Base-by-base conservation (phyloP, 257 asterid genomes). In the Echium plantagineum region DNA sequence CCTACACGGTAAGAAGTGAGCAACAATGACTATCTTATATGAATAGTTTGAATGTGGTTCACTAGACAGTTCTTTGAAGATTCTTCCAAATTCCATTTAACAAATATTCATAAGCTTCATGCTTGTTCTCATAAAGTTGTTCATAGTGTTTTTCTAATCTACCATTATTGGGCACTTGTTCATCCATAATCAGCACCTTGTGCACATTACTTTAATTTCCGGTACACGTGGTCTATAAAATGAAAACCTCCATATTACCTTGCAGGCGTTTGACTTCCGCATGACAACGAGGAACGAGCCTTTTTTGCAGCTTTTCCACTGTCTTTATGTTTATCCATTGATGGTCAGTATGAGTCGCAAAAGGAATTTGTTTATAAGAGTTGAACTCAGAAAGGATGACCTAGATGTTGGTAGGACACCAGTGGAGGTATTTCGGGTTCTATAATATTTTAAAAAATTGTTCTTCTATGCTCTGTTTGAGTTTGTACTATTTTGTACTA, bases 191-290 rank as follows among this genome's bases (percentile, higher is more conserved):
- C 32, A 19, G 8, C 21, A 53, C 22, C 15, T 53, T n/a, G 21
- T 52, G 56, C 18, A 7, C 21, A 51, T 66, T 48, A 49, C 21
- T 61, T 22, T 26, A 13, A 13, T 51, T 52, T 55, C 17, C 47
- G 19, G 22, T 42, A 35, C 72, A 21, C 24, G 54, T 71, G 55
- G 63, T 42, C 65, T 59, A 65, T 70, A 38, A 21, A 74, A 26
- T 53, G 28, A 55, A 49, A 59, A 56, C 55, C 59, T 22, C 55
- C 15, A 26, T 61, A 56, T 56, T 63, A 46, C 54, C 80, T 71
- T 69, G 28, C 94, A 93, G 99, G 97, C 99, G 52, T 93, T 93
- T 74, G 99, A 93, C 85, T 93, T 93, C 67, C 94, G 97, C 74
- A 81, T 86, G 49, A 89, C 94, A 17, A 84, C 94, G 55, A 93